Conservation (phyloP, 2,329 filamentous ascomycete genomes). For the Neonectria hederae region DNA sequence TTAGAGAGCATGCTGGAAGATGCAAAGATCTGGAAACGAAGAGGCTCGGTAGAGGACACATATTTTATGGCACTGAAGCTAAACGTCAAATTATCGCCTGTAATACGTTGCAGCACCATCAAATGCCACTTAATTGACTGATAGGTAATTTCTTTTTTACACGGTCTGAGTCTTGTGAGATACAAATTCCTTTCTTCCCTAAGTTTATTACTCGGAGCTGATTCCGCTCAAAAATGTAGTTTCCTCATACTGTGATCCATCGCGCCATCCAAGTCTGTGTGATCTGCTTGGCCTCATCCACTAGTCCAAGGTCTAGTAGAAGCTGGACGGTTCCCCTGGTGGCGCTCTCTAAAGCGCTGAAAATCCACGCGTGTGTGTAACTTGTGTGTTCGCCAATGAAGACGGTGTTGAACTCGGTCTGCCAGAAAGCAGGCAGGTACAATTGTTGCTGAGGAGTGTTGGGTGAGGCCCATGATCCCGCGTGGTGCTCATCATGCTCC, state of each 20-base stretch:
- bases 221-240: neutral
- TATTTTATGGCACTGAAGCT: too few relatives aligned
- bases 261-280: constrained; percentile 68
- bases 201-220: too few relatives aligned
- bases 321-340: constrained; percentile 65
- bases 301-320: constrained; percentile 63
- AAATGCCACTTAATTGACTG: too few relatives aligned
- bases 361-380: constrained; percentile 67
- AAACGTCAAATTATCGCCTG: too few relatives aligned
- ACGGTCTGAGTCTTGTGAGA: too few relatives aligned
- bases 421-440: constrained; percentile 68
- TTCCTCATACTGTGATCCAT: constrained; percentile 52
- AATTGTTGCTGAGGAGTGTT: constrained; percentile 65
- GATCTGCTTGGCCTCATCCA: constrained; percentile 68
- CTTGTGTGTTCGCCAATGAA: constrained; percentile 50
- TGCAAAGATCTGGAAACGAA: neutral
- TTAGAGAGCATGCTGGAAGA: too few relatives aligned
- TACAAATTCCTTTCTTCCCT: too few relatives aligned
- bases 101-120: too few relatives aligned
- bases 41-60: neutral
- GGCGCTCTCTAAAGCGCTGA: constrained; percentile 62
- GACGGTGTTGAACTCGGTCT: constrained; percentile 60
- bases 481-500: constrained; percentile 64
- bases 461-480: constrained; percentile 64
- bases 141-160: too few relatives aligned